phyloP scores from a whole-genome alignment of 176 grass and related monocot species.

The Lolium multiflorum region DNA sequence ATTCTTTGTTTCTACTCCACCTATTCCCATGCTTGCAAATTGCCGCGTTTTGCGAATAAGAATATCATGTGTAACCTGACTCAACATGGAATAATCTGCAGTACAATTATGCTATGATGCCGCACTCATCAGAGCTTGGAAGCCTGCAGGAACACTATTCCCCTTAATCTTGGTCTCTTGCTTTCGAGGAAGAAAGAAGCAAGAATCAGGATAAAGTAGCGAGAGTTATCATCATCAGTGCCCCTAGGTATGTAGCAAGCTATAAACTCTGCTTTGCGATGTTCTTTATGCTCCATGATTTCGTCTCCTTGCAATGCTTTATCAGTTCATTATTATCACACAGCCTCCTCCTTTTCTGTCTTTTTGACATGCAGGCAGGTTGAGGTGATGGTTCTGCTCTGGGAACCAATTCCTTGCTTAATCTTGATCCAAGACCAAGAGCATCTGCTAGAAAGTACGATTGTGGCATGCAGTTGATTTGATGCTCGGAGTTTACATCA shows the following conservation, averaged over 20 bases:
- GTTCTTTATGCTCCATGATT: conserved; percentile 48
- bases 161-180: conserved; percentile 20
- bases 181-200: conserved; percentile 36
- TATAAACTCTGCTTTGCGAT: conserved; percentile 47
- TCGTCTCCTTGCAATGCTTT: conserved; percentile 22
- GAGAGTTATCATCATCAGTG: conserved; percentile 35
- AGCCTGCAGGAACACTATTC: conserved; percentile 39
- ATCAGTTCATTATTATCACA: conserved; percentile 24
- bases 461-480: not conserved
- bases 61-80: conserved; percentile 20
- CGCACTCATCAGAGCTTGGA: conserved; percentile 29
- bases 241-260: conserved; percentile 22
- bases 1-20: not conserved
- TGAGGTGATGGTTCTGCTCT: conserved; percentile 21
- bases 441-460: not conserved
- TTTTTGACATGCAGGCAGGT: conserved; percentile 22
- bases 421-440: conserved; percentile 26
- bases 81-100: conserved; percentile 22
- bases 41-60: not conserved
- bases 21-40: not conserved
- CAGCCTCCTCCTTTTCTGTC: conserved; percentile 1
- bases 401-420: conserved; percentile 53
- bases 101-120: not conserved
- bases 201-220: conserved; percentile 51
- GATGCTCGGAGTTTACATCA: conserved; percentile 23